Base-by-base conservation (phyloP, 225 moss, liverwort and hornwort genomes). In the Neckera pumila region DNA sequence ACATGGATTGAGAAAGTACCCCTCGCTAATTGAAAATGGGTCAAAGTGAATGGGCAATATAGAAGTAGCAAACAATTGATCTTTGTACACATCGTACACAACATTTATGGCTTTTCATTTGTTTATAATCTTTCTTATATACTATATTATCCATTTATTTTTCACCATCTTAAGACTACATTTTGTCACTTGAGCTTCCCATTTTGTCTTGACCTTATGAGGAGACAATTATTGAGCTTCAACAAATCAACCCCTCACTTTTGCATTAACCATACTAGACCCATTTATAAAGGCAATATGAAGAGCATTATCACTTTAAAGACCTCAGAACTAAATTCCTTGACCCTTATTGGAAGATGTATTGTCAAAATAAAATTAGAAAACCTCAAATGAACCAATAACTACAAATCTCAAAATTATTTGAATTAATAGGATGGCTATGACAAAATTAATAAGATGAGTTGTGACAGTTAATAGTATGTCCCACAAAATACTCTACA, bases 271-370 rank as follows among this genome's bases (percentile, higher is more conserved):
- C 22, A 34, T 53, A 22, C 1, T 20, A 22, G 22, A 34, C 1
- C 33, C 8, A 13, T 49, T 21, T 8, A 13, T 2, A 47, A 12
- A 1, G 2, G 1, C 0, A 1, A 8, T 51, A 12, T 33, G 1
- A 51, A 33, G 21, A 51, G 7, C 2, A 7, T 21, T 4, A 2
- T 51, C 14, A 75, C 75, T 33, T 21, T 47, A 17, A 73, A 2
- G 2, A 30, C 6, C 30, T 47, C 11, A 1, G 31, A 4, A 4
- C 6, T 19, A 2, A 47, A 73, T 31, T 74, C 1, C 0, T 33
- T 31, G 2, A 20, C 12, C 33, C 1, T 36, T 14, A 22, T 0
- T 8, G 0, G 8, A 76, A 76, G 22, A 53, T 34, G 3, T 34
- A 8, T 76, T 0, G 1, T 76, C 53, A 54, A 34, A 51, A 9